Evolutionary conservation across 495 filamentous ascomycete species (phyloP), one percentile per base, ranked within the genome.

Genomic region (Saxophila tyrrhenica): DNA sequence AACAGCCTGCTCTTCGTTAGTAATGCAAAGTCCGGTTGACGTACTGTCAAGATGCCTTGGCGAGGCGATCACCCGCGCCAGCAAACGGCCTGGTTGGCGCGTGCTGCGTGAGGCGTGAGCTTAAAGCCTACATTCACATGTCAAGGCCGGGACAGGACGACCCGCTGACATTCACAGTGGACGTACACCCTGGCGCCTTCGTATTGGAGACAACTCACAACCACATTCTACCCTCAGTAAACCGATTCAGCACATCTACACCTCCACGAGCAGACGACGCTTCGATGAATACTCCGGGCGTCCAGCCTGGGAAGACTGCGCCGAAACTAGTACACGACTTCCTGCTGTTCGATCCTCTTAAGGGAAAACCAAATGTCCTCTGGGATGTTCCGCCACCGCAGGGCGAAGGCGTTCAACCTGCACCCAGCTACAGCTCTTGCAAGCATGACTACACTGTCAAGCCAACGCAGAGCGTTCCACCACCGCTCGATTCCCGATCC

Each of bases 271-370:
- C 29, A 35, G 13, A 35, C 29, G 13, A 35, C 29, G 29, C 13
- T 35, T 35, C 29, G 29, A 35, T 35, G 29, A 35, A 5, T 35
- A 7, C 29, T 5, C 29, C 29, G 13, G 29, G 29, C 29, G 5
- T 7, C 29, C 7, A 35, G 29, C 60, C 60, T 79, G 82, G 82
- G 56, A 84, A 83, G 69, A 79, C 77, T 56, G 75, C 79, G 48
- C 82, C 81, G 10, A 75, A 77, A 46, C 72, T 85, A 49, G 66
- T 78, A 42, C 65, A 78, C 53, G 82, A 84, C 64, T 69, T 85
- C 44, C 54, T 70, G 21, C 57, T 65, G 25, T 82, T 82, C 60
- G 79, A 85, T 58, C 75, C 79, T 21, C 67, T 69, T 20, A 71
- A 71, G 23, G 64, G 70, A 52, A 62, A 59, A 17, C 71, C 66